These are phyloP conservation scores for Magnaporthiopsis poae DNA, from an alignment of 2,329 filamentous ascomycete genomes.

Conservation along the genomic window DNA sequence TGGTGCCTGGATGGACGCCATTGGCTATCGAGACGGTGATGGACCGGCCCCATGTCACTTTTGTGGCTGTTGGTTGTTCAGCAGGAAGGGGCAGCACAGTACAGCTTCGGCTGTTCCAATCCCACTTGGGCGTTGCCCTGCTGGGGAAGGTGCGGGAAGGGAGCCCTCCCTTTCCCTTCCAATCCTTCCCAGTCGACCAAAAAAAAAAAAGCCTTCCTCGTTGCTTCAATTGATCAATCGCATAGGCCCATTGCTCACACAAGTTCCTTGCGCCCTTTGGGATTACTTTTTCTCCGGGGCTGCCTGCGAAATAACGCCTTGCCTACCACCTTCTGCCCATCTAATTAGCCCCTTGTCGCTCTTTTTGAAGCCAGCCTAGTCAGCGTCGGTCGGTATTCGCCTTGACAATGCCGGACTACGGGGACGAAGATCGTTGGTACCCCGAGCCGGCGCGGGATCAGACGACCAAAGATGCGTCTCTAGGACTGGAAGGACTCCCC, in stretches of 20 bases:
- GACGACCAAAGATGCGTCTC: not conserved
- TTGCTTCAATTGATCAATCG: not conserved
- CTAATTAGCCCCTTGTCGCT: not conserved
- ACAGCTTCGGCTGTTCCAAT: not conserved
- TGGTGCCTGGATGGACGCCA: not conserved
- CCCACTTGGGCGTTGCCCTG: not conserved
- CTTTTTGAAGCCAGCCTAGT: not conserved
- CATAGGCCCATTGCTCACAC: not conserved
- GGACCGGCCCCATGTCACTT: not conserved
- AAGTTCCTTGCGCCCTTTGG: not conserved
- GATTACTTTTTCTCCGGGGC: too few species aligned
- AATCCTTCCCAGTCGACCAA: too few species aligned
- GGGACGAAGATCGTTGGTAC: too few species aligned
- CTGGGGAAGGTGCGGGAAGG: not conserved
- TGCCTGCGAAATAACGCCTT: not conserved
- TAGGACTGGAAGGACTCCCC: not conserved
- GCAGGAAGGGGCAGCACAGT: not conserved
- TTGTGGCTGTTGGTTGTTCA: not conserved
- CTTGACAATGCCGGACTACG: not conserved
- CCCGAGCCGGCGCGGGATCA: not conserved
- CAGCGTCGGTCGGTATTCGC: too few species aligned
- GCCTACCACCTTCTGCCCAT: too few species aligned
- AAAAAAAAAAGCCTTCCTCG: not conserved
- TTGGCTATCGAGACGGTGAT: not conserved
- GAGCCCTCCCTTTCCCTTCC: too few species aligned